These are phyloP conservation scores for Geoglossum glabrum DNA, from an alignment of 495 filamentous ascomycete species.

Conservation along the genomic window DNA sequence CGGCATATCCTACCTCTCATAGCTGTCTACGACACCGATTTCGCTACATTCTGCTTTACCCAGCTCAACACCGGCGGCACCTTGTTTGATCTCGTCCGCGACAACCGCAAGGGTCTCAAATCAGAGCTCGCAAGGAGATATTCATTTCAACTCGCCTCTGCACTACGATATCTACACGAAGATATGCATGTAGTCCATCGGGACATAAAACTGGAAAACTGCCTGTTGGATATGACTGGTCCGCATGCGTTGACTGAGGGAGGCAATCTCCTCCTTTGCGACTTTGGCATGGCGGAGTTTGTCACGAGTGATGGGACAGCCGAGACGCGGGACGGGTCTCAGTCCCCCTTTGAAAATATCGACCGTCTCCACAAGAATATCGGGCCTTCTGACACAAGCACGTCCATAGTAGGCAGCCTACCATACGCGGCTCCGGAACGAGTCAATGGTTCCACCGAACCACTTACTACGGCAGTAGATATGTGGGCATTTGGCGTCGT, in stretches of 20 bases:
- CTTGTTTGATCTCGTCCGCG: slow-evolving; percentile 46
- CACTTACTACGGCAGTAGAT: slow-evolving; percentile 32
- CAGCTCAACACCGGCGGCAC: slow-evolving; percentile 46
- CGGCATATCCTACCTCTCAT: slow-evolving; percentile 44
- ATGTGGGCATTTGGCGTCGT: slow-evolving; percentile 59
- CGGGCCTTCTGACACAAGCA: slow-evolving; percentile 19
- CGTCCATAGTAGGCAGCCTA: slow-evolving; percentile 37
- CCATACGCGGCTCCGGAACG: slow-evolving; percentile 47
- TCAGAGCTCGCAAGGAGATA: slow-evolving; percentile 38
- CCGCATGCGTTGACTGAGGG: slow-evolving; percentile 27
- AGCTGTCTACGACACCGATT: slow-evolving; percentile 48
- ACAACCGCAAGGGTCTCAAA: slow-evolving; percentile 34
- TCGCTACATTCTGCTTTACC: slow-evolving; percentile 58
- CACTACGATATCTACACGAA: slow-evolving; percentile 53
- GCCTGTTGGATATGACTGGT: slow-evolving; percentile 38
- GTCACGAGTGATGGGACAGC: slow-evolving; percentile 25
- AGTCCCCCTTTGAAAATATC: background rate
- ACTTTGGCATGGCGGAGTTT: slow-evolving; percentile 63
- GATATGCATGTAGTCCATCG: slow-evolving; percentile 51
- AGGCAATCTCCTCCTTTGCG: slow-evolving; percentile 45
- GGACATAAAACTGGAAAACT: slow-evolving; percentile 65
- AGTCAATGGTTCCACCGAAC: slow-evolving; percentile 14
- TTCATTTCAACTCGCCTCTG: slow-evolving; percentile 44
- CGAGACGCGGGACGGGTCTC: background rate
- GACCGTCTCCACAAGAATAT: slow-evolving; percentile 2